Evolutionary conservation across 2,329 filamentous ascomycete genomes (phyloP).

Genomic region (Fusarium sp.): DNA sequence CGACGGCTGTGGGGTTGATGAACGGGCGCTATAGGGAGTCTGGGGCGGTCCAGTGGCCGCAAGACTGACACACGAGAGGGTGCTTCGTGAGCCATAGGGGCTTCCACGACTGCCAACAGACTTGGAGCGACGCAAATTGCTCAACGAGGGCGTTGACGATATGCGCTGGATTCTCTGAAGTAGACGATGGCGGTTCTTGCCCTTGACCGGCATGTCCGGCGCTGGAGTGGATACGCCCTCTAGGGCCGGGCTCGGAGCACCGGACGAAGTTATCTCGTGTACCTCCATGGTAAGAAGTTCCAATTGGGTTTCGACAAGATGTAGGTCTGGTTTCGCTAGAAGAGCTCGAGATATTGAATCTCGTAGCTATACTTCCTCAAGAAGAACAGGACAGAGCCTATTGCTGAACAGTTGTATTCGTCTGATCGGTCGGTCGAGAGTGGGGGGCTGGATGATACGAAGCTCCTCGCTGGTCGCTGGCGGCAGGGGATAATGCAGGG

Average conservation of each 20-base stretch:
- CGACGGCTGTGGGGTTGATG: constrained; percentile 55
- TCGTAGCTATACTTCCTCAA: neutral
- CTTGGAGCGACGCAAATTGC: constrained; percentile 71
- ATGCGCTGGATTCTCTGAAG: constrained; percentile 83
- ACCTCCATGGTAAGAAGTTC: constrained; percentile 41
- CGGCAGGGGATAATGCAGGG: constrained; percentile 22
- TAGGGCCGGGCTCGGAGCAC: constrained; percentile 46
- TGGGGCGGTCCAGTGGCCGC: constrained; percentile 54
- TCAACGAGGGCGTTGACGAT: constrained; percentile 81
- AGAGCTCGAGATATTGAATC: neutral
- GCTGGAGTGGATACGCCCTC: constrained; percentile 45
- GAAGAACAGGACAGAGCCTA: constrained; percentile 1
- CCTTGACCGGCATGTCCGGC: constrained; percentile 59
- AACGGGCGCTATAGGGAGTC: constrained; percentile 46
- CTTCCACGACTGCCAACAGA: constrained; percentile 78
- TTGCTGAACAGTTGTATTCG: constrained; percentile 11
- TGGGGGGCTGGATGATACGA: constrained; percentile 27
- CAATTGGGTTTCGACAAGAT: neutral
- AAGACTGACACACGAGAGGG: constrained; percentile 68
- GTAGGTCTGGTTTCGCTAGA: neutral
- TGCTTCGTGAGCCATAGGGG: constrained; percentile 69
- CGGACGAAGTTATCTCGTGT: constrained; percentile 42
- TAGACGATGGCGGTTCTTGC: constrained; percentile 76
- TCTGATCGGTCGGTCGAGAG: constrained; percentile 27
- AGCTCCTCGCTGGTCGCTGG: constrained; percentile 33